phyloP scores from a whole-genome alignment of 2,329 filamentous ascomycete species.

The Rhynchosporium secalis region DNA sequence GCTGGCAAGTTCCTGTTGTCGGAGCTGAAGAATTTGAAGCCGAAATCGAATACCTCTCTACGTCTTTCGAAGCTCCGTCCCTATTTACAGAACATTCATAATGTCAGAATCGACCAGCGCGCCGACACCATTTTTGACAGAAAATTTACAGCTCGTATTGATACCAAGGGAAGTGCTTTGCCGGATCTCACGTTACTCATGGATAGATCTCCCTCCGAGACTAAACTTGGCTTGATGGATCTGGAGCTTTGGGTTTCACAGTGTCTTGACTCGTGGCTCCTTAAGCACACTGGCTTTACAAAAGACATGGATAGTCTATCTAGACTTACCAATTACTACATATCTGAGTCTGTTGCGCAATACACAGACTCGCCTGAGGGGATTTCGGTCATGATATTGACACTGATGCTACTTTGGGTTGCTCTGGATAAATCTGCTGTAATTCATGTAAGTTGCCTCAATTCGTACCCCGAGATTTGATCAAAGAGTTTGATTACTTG shows the following conservation, averaged over 20 bases:
- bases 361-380: constrained; percentile 49
- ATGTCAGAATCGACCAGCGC: not conserved
- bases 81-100: constrained; percentile 15
- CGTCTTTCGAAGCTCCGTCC: constrained; percentile 17
- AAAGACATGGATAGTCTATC: not conserved
- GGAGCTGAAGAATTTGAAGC: constrained; percentile 20
- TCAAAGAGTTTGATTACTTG: not conserved
- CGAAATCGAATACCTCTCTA: constrained; percentile 17
- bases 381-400: constrained; percentile 56
- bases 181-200: constrained; percentile 8
- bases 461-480: not conserved
- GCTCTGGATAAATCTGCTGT: constrained; percentile 53
- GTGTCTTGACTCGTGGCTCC: constrained; percentile 17
- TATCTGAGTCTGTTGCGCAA: constrained; percentile 24
- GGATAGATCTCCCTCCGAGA: not conserved
- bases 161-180: constrained; percentile 10
- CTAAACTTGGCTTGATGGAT: constrained; percentile 15
- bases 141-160: constrained; percentile 15
- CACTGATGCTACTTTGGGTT: constrained; percentile 58
- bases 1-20: constrained; percentile 60
- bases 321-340: constrained; percentile 38
- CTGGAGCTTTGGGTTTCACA: constrained; percentile 20
- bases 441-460: constrained; percentile 15
- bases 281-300: constrained; percentile 1
- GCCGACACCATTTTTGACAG: constrained; percentile 10